Conservation (phyloP, 164 flowering plant species). For the Aristolochia californica region DNA sequence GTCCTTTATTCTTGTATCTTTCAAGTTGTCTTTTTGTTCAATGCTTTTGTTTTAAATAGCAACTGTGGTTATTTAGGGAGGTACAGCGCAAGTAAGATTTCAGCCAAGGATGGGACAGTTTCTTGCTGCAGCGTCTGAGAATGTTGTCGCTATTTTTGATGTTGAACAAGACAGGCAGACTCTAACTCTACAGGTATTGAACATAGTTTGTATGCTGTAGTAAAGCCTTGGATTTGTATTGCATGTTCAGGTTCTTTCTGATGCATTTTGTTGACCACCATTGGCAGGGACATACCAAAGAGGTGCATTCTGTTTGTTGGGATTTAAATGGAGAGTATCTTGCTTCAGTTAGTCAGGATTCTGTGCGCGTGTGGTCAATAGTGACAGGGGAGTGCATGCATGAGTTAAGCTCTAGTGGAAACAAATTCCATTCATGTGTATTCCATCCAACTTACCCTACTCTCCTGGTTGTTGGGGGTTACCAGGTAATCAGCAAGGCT, state of each 20-base stretch:
- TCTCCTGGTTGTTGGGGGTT: constrained; percentile 77
- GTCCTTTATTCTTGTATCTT: background rate
- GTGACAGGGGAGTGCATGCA: constrained; percentile 58
- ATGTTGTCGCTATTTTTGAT: constrained; percentile 68
- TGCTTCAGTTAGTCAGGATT: constrained; percentile 74
- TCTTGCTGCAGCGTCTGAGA: constrained; percentile 78
- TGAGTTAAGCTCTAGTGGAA: constrained; percentile 61
- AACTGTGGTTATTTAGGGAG: constrained; percentile 41
- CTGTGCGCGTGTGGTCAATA: constrained; percentile 71
- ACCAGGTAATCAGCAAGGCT: constrained; percentile 30
- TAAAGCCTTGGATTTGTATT: background rate
- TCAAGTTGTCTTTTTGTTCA: background rate
- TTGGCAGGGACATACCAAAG: constrained; percentile 56
- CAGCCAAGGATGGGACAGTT: constrained; percentile 76
- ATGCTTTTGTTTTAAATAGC: background rate
- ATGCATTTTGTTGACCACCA: no score
- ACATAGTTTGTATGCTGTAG: background rate
- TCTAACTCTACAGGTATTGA: constrained; percentile 53
- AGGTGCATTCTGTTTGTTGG: constrained; percentile 77
- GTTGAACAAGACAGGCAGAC: constrained; percentile 60
- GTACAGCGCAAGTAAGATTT: constrained; percentile 68
- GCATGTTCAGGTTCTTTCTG: background rate
- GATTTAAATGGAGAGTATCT: constrained; percentile 67
- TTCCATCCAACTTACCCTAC: constrained; percentile 74
- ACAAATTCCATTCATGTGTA: constrained; percentile 80